phyloP scores from a whole-genome alignment of 148 eudicot species.

The Rhododendron henanense region DNA sequence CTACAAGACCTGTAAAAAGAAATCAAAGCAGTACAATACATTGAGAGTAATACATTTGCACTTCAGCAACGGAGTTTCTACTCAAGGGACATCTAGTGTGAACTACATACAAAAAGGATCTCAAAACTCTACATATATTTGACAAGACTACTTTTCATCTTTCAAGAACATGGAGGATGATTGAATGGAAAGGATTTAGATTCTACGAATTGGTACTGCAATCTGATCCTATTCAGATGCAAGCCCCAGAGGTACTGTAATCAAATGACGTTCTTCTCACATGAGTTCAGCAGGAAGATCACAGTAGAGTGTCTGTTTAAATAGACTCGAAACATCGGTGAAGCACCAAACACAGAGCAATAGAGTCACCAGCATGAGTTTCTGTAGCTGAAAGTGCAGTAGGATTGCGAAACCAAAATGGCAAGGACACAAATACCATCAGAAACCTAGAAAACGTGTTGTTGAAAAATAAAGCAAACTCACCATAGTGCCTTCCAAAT shows the following conservation, averaged over 20 bases:
- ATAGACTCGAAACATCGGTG: neutral
- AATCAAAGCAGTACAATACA: constrained; percentile 5
- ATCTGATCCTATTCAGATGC: neutral
- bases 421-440: neutral
- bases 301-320: neutral
- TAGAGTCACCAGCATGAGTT: neutral
- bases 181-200: neutral
- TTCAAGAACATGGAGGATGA: neutral
- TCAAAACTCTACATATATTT: neutral
- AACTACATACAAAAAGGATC: neutral
- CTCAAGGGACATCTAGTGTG: neutral
- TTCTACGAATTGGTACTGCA: neutral
- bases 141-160: neutral
- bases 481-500: constrained; percentile 93
- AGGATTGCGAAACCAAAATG: neutral
- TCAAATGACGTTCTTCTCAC: neutral
- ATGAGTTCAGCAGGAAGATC: neutral
- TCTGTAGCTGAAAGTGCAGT: neutral
- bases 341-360: neutral
- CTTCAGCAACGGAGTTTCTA: neutral
- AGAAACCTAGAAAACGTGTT: neutral
- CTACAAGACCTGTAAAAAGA: constrained; percentile 77
- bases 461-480: constrained; percentile 21
- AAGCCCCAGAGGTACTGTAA: neutral
- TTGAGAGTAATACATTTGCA: neutral